Evolutionary conservation across 441 rosid genomes (phyloP).

Genomic region (Euphorbia schlechtendalii): DNA sequence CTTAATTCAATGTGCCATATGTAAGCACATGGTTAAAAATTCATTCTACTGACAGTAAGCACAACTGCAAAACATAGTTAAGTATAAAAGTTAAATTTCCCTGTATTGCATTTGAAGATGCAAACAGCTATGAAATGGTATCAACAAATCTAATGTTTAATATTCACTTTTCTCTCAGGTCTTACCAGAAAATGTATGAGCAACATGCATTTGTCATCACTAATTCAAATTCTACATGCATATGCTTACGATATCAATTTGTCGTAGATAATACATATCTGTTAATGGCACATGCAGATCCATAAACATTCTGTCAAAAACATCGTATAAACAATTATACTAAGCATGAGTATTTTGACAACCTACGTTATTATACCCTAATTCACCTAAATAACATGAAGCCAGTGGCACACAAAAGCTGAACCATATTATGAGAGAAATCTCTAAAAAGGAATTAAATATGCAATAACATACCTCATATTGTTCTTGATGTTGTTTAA

Average conservation of each 20-base stretch:
- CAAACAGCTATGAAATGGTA: not conserved
- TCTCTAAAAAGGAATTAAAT: conserved; percentile 14
- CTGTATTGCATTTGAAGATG: conserved; percentile 2
- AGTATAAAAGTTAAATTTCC: conserved; percentile 2
- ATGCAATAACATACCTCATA: conserved; percentile 50
- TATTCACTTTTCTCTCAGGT: too few species aligned
- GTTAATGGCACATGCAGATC: not conserved
- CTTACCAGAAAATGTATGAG: conserved; percentile 1
- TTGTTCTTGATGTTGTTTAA: conserved; percentile 50
- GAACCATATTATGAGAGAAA: not conserved
- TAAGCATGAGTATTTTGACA: conserved; percentile 16
- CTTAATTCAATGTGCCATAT: not conserved
- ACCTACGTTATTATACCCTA: conserved; percentile 6
- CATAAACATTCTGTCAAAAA: conserved; percentile 11
- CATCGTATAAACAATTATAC: conserved; percentile 15
- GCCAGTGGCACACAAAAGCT: conserved; percentile 6
- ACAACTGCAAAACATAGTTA: not conserved
- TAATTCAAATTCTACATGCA: conserved; percentile 4
- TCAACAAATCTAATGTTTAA: too few species aligned
- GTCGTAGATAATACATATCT: too few species aligned
- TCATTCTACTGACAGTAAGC: conserved; percentile 3
- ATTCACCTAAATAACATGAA: conserved; percentile 11
- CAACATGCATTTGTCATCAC: not conserved
- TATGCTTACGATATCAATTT: conserved; percentile 10
- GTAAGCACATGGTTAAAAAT: not conserved